Base-by-base conservation (phyloP, 2,329 filamentous ascomycete genomes). In the Ceratocystis smalleyi region DNA sequence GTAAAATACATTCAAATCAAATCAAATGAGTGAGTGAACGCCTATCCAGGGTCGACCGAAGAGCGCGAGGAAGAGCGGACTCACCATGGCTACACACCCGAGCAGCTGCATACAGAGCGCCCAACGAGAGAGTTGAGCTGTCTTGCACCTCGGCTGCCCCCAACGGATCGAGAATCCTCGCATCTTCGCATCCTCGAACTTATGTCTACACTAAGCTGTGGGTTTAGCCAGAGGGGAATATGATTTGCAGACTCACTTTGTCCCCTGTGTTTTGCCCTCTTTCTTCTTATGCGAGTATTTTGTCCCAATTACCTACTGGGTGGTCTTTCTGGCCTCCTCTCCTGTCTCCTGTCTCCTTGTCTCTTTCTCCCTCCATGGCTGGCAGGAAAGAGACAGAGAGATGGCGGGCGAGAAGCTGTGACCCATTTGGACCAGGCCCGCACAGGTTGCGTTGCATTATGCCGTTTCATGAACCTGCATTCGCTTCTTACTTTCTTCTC, bases 391-490 rank as follows among this genome's bases (percentile, higher is more conserved):
- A 19, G 10, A 40, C 12, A 40, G 10, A 40, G 24, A 40, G 35
- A 40, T 40, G 35, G 35, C 35, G 35, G 35, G 8, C 45, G n/a
- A 49, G 45, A 49, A 49, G 45, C 8, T 22, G 45, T 55, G 54
- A 57, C 17, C 54, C 54, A 35, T 15, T 57, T 32, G 35, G 54
- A 22, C 24, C 32, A 30, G 15, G 54, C 17, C 22, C 32, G 27
- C 27, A 57, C 7, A 57, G 27, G 27, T 24, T 57, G 54, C 54
- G 27, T 57, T 57, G 30, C 54, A 15, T 35, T 57, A 15, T 35
- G n/a, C 54, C 54, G 54, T 57, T 57, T 57, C 54, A 57, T 57
- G 54, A 57, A 57, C 54, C 54, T 57, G 54, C 54, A 57, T 57
- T 57, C 27, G 54, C 27, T 32, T 57, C 47, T 30, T 22, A 17